These are phyloP conservation scores for Candida frijolesensis DNA, from an alignment of 1,139 yeast genomes.

Conservation along the genomic window DNA sequence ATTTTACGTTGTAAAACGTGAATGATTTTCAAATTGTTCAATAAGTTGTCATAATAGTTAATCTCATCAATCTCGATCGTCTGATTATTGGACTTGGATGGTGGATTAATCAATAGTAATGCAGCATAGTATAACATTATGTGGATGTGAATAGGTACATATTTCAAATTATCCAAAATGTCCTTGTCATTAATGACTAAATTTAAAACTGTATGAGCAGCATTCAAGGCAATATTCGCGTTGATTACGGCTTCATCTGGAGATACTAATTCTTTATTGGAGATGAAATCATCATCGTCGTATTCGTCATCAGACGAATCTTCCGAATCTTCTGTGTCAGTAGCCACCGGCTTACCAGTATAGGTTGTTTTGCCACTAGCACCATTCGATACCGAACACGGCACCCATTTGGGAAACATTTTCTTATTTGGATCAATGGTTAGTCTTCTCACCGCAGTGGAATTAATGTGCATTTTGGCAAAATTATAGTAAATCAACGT, in stretches of 20 bases:
- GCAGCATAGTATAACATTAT: slow-evolving; percentile 74
- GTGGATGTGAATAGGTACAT: slow-evolving; percentile 72
- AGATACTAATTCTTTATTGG: slow-evolving; percentile 39
- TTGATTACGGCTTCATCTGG: slow-evolving; percentile 38
- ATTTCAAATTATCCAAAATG: slow-evolving; percentile 56
- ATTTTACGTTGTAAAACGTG: slow-evolving; percentile 45
- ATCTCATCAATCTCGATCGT: slow-evolving; percentile 19
- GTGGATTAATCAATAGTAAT: slow-evolving; percentile 55
- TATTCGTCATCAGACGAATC: slow-evolving; percentile 29
- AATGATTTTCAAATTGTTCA: slow-evolving; percentile 35
- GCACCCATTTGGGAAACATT: slow-evolving; percentile 27
- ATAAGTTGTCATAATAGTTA: slow-evolving; percentile 23
- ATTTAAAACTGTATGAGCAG: slow-evolving; percentile 65
- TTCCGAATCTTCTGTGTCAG: slow-evolving; percentile 18
- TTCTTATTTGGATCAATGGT: slow-evolving; percentile 34
- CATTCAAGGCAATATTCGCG: slow-evolving; percentile 57
- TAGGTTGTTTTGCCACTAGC: background rate
- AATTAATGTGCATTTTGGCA: slow-evolving; percentile 75
- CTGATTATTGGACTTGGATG: slow-evolving; percentile 27
- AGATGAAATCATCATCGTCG: slow-evolving; percentile 35
- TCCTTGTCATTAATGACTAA: slow-evolving; percentile 63
- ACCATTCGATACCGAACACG: background rate
- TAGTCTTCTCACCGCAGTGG: slow-evolving; percentile 52
- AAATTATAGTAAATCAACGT: slow-evolving; percentile 71
- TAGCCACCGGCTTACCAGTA: slow-evolving; percentile 2